Evolutionary conservation across 2,329 filamentous ascomycete species (phyloP), one percentile per base, ranked within the genome.

Genomic region (Lachnellula occidentalis): DNA sequence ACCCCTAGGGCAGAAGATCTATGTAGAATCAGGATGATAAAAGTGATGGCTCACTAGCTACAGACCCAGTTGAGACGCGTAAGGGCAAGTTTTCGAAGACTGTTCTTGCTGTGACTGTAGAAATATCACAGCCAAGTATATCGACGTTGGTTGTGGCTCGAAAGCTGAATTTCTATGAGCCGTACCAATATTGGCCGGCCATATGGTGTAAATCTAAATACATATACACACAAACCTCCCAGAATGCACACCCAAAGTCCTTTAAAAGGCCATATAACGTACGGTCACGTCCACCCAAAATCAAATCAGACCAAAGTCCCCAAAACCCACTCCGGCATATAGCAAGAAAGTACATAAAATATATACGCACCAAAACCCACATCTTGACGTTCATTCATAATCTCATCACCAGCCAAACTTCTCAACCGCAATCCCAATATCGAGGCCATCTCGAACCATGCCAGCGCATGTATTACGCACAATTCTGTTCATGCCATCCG

Each of bases 341-440:
- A 11, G 4, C 11, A 31, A 11, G 27, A 9, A 11, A 9, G 27
- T 31, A 11, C 3, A n/a, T 39, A 11, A 4, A 11, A 4, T 39
- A 39, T 39, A 39, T 39, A 15, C 37, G 5, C 17, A 6, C 37
- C 37, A 15, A 15, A 39, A 15, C 27, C 8, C 27, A 39, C 14
- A 39, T 39, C 5, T 39, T n/a, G 8, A 9, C 3, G 8, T 39
- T 39, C 2, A 43, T 22, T 24, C 19, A 43, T 43, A 24, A 43
- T 19, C 12, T 21, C 17, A 22, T 58, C 48, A 87, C 83, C 83
- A 87, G 1, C 82, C 83, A 73, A 86, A 86, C 64, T 87, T 87
- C 78, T 87, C 84, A 24, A 86, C 78, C 27, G 75, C 71, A 48
- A 86, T 72, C 51, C 74, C 67, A 3, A 86, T 70, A 62, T 78